Evolutionary conservation across 106 monocot genomes (phyloP).

Genomic region (Narthecium ossifragum): DNA sequence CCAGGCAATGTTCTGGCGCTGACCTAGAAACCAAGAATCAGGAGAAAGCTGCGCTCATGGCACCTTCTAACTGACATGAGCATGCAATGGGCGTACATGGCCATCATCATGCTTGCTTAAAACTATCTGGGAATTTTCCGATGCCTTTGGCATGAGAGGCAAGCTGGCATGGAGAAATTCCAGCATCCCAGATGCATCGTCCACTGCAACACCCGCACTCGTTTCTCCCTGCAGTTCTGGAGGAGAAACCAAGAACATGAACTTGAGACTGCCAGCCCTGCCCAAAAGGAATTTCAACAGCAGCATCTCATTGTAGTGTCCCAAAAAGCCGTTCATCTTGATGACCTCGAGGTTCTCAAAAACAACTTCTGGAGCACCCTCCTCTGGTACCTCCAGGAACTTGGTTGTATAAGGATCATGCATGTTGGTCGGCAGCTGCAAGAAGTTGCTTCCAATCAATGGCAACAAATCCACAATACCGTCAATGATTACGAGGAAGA

Average conservation of each 20-base stretch:
- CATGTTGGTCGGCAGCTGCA: neutral
- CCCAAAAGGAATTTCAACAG: neutral
- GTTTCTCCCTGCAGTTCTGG: neutral
- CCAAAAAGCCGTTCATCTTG: neutral
- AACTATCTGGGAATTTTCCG: neutral
- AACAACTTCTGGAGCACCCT: neutral
- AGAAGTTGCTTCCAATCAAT: neutral
- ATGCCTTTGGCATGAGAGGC: neutral
- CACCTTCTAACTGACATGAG: too few relatives aligned
- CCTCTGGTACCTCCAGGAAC: neutral
- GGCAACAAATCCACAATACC: neutral
- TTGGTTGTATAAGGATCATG: constrained; percentile 1
- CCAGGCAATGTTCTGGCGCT: too few relatives aligned
- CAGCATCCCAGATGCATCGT: neutral
- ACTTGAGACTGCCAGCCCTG: neutral
- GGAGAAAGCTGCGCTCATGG: too few relatives aligned
- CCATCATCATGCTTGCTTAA: neutral
- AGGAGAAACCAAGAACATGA: neutral
- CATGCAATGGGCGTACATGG: too few relatives aligned
- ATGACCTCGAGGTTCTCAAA: constrained; percentile 1
- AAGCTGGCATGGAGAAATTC: neutral
- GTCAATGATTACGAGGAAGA: neutral
- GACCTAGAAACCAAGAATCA: too few relatives aligned
- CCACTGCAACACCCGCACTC: neutral
- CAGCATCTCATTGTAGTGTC: neutral